A percentile compares a stretch with the other conserved stretches of the same genome.
Evolutionary conservation across 192 early-diverging fungal genomes (phyloP).

Genomic region (Linderina pennispora): DNA sequence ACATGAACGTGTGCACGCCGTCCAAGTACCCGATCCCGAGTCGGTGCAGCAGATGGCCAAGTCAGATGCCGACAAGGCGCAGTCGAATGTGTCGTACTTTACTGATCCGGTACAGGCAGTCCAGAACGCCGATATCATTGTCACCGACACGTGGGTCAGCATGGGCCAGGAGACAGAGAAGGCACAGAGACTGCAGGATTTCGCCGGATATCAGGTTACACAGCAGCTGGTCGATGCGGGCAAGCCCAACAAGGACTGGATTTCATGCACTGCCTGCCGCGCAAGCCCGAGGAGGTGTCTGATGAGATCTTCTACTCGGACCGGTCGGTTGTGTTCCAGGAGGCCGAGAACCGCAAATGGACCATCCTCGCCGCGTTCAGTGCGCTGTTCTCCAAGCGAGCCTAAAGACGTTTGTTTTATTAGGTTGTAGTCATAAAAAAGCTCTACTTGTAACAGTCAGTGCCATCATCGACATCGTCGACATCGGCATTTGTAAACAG

Average conservation of each 20-base stretch:
- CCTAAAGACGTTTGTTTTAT: too few relatives aligned
- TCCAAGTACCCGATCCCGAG: slow-evolving; percentile 65
- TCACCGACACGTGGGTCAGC: slow-evolving; percentile 98
- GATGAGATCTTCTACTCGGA: slow-evolving; percentile 93
- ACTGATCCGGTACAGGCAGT: slow-evolving; percentile 74
- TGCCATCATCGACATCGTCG: too few relatives aligned
- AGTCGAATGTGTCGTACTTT: slow-evolving; percentile 49
- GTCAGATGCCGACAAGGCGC: slow-evolving; percentile 52
- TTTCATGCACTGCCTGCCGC: slow-evolving; percentile 98
- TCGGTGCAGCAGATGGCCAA: slow-evolving; percentile 64
- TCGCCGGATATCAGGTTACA: slow-evolving; percentile 86
- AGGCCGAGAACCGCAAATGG: slow-evolving; percentile 99
- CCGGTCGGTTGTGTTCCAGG: slow-evolving; percentile 90
- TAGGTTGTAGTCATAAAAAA: too few relatives aligned
- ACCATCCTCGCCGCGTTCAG: slow-evolving; percentile 87
- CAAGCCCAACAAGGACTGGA: slow-evolving; percentile 82
- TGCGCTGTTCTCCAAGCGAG: slow-evolving; percentile 51
- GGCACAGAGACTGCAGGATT: slow-evolving; percentile 70
- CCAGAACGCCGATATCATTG: slow-evolving; percentile 75
- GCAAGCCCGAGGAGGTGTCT: slow-evolving; percentile 95
- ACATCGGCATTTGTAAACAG: neutral
- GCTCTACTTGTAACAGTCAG: too few relatives aligned
- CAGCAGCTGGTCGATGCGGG: slow-evolving; percentile 72
- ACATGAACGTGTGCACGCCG: slow-evolving; percentile 80
- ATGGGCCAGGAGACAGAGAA: slow-evolving; percentile 98